phyloP scores from a whole-genome alignment of 2,329 filamentous ascomycete genomes.

The Lojkania enalia region DNA sequence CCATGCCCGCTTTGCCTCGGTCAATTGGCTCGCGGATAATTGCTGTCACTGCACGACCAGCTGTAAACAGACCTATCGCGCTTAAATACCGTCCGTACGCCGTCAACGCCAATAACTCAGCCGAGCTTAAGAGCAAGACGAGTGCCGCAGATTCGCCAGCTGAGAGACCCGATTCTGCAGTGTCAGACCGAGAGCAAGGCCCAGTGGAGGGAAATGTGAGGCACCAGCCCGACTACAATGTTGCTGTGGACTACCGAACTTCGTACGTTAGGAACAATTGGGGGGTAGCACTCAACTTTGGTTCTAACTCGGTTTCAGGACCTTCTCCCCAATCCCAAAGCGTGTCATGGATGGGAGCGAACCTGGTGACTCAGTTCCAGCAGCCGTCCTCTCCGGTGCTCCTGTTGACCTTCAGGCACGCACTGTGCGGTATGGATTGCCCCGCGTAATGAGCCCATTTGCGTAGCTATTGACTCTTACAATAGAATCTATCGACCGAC shows the following conservation, averaged over 20 bases:
- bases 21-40: slow-evolving; percentile 49
- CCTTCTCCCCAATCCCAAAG: slow-evolving; percentile 89
- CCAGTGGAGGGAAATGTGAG: slow-evolving; percentile 56
- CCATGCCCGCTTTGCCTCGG: slow-evolving; percentile 46
- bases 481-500: slow-evolving; percentile 86
- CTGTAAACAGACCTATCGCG: slow-evolving; percentile 24
- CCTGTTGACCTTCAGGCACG: slow-evolving; percentile 92
- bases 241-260: slow-evolving; percentile 81
- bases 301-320: slow-evolving; percentile 57
- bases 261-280: slow-evolving; percentile 73
- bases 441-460: no score
- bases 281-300: no score
- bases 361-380: slow-evolving; percentile 71
- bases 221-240: slow-evolving; percentile 81
- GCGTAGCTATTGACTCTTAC: slow-evolving; percentile 11
- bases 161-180: slow-evolving; percentile 45
- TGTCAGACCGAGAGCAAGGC: slow-evolving; percentile 56
- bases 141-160: slow-evolving; percentile 43
- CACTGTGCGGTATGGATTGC: slow-evolving; percentile 75
- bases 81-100: slow-evolving; percentile 39
- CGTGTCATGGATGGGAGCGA: slow-evolving; percentile 90
- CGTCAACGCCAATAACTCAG: slow-evolving; percentile 16
- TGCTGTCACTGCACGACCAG: slow-evolving; percentile 35
- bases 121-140: slow-evolving; percentile 35
- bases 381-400: slow-evolving; percentile 86